Percentiles rank a stretch among this genome's conserved stretches.
Conservation (phyloP, 306 rosid genomes). For the Datisca glomerata region DNA sequence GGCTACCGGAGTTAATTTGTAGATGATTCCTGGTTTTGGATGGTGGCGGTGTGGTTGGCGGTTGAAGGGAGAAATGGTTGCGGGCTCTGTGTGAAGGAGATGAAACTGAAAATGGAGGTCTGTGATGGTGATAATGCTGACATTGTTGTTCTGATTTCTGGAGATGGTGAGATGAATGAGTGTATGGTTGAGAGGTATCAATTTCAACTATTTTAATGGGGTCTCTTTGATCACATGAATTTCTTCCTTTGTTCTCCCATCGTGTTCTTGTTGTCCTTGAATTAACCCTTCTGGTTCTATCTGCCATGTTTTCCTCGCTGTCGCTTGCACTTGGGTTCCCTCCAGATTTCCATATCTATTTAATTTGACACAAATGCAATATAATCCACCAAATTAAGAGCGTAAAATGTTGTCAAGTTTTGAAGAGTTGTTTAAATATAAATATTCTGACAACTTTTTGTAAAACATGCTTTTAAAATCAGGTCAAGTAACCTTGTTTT, state of each 20-base stretch:
- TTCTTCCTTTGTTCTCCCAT: conserved; percentile 21
- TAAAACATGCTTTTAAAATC: too few species aligned
- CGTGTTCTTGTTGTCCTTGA: conserved; percentile 11
- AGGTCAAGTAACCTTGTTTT: too few species aligned
- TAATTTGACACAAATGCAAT: not conserved
- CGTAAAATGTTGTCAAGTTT: too few species aligned
- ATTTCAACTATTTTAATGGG: conserved; percentile 42
- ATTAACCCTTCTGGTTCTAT: too few species aligned
- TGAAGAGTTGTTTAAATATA: too few species aligned
- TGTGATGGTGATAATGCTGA: too few species aligned
- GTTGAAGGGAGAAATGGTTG: conserved; percentile 7
- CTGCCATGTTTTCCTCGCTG: conserved; percentile 27
- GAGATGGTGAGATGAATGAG: conserved; percentile 7
- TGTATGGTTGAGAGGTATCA: conserved; percentile 31
- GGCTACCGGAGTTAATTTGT: conserved; percentile 26
- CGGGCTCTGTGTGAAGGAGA: not conserved
- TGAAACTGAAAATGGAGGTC: too few species aligned
- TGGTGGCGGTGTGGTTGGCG: conserved; percentile 29
- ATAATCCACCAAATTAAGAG: too few species aligned
- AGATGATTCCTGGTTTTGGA: conserved; percentile 16
- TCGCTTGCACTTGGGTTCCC: conserved; percentile 9
- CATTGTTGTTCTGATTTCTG: conserved; percentile 5
- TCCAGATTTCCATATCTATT: conserved; percentile 16
- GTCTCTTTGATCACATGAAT: conserved; percentile 29
- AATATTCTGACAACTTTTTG: too few species aligned